phyloP scores from a whole-genome alignment of 176 grass and related monocot genomes.

The Oryza brachyantha region DNA sequence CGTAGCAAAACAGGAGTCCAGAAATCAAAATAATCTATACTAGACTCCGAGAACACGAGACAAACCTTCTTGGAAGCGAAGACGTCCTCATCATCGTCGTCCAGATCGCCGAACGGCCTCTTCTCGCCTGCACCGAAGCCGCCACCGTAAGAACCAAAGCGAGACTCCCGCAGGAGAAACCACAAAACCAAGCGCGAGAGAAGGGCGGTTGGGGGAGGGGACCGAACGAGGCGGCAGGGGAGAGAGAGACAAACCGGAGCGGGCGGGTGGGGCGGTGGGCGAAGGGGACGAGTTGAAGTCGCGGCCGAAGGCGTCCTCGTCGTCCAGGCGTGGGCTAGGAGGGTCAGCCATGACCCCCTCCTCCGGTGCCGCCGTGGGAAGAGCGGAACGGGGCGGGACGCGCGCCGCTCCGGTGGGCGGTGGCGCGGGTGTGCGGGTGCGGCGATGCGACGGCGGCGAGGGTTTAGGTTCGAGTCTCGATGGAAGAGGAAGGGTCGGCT shows the following conservation, averaged over 20 bases:
- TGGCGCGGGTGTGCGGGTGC: not conserved
- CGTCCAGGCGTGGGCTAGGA: slow-evolving; percentile 18
- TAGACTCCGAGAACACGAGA: not conserved
- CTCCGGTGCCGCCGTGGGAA: not conserved
- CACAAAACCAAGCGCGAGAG: not conserved
- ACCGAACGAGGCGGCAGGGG: not conserved
- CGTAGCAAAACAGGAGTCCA: not conserved
- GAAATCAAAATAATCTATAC: not conserved
- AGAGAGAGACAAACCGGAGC: not conserved
- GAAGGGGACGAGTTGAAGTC: slow-evolving; percentile 33
- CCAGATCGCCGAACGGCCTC: slow-evolving; percentile 72
- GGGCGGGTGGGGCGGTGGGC: slow-evolving; percentile 1
- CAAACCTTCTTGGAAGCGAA: slow-evolving; percentile 77
- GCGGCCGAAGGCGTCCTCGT: slow-evolving; percentile 27
- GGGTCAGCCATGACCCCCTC: slow-evolving; percentile 19
- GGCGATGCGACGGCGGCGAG: slow-evolving; percentile 7
- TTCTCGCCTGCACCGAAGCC: slow-evolving; percentile 56
- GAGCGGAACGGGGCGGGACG: not conserved
- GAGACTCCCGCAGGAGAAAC: not conserved
- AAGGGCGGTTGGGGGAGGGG: not conserved
- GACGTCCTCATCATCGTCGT: slow-evolving; percentile 82
- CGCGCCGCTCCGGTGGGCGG: not conserved
- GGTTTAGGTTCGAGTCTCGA: not conserved
- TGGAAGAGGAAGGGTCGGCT: not conserved
- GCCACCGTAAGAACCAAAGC: slow-evolving; percentile 2